A percentile compares a stretch with the other conserved stretches of the same genome.
phyloP scores from a whole-genome alignment of 257 asterid genomes.

The Schizonepeta tenuifolia region DNA sequence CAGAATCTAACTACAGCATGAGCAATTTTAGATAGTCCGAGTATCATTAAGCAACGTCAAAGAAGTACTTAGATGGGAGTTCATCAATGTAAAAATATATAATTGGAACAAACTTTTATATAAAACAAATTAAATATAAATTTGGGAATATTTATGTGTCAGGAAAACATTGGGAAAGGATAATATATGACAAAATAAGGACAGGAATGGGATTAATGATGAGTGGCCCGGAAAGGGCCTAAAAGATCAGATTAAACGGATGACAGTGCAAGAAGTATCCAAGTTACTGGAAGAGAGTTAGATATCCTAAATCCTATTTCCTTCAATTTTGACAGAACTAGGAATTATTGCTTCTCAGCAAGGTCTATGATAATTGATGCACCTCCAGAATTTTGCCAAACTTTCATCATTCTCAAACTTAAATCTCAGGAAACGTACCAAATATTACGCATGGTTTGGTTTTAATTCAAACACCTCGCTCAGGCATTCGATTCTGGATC shows the following conservation, averaged over 20 bases:
- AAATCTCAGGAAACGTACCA: background rate
- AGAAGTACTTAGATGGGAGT: background rate
- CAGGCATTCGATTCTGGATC: background rate
- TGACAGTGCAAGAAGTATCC: background rate
- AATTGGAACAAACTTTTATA: background rate
- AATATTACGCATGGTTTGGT: background rate
- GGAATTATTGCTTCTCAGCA: conserved; percentile 18
- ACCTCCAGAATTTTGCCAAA: background rate
- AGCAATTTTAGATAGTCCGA: conserved; percentile 18
- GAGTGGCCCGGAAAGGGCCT: conserved; percentile 21
- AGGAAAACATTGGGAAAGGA: conserved; percentile 12
- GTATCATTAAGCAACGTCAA: conserved; percentile 17
- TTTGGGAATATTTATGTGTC: background rate
- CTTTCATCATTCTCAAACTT: background rate
- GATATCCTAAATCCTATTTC: background rate
- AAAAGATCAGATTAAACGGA: background rate
- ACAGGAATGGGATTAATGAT: background rate
- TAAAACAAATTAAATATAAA: background rate
- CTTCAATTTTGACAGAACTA: conserved; percentile 16
- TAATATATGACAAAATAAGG: conserved; percentile 3
- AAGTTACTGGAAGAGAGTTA: background rate
- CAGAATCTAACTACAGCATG: conserved; percentile 4
- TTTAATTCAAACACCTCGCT: background rate
- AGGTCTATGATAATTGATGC: background rate
- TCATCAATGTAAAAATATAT: too few species aligned